These are phyloP conservation scores for Cladosporium sp. DNA, from an alignment of 2,329 filamentous ascomycete species.

Conservation along the genomic window DNA sequence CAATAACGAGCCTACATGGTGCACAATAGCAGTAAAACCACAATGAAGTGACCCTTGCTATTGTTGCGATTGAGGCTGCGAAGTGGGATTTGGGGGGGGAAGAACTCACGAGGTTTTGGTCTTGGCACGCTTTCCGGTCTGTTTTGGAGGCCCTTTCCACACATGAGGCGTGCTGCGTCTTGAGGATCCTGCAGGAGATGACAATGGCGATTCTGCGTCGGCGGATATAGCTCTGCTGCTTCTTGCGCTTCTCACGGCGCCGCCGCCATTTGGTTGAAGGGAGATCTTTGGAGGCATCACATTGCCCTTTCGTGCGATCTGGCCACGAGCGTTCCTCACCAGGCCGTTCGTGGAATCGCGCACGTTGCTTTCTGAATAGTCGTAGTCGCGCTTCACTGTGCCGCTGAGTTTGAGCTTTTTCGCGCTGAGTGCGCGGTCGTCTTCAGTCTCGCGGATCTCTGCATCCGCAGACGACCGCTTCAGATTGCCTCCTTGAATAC, in stretches of 20 bases:
- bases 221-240: constrained; percentile 24
- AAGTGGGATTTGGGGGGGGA: constrained; percentile 12
- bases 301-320: constrained; percentile 17
- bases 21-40: constrained; percentile 8
- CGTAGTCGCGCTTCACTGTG: constrained; percentile 25
- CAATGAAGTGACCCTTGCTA: constrained; percentile 2
- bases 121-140: constrained; percentile 32
- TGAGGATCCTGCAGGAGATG: constrained; percentile 27
- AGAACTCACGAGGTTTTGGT: constrained; percentile 37
- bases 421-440: constrained; percentile 25
- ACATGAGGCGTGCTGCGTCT: constrained; percentile 27
- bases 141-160: constrained; percentile 22
- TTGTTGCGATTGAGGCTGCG: constrained; percentile 10
- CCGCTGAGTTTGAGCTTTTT: constrained; percentile 33
- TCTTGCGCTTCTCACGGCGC: constrained; percentile 18
- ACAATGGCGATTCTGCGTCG: constrained; percentile 31
- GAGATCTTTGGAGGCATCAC: constrained; percentile 22
- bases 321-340: neutral
- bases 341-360: constrained; percentile 16
- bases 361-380: constrained; percentile 30
- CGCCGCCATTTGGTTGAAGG: constrained; percentile 21
- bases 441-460: constrained; percentile 24
- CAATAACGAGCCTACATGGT: constrained; percentile 7
- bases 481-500: constrained; percentile 21
- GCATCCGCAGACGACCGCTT: constrained; percentile 36